Evolutionary conservation across 2,329 filamentous ascomycete genomes (phyloP), one percentile per base, ranked within the genome.

Genomic region (Trichophyton mentagrophytes): DNA sequence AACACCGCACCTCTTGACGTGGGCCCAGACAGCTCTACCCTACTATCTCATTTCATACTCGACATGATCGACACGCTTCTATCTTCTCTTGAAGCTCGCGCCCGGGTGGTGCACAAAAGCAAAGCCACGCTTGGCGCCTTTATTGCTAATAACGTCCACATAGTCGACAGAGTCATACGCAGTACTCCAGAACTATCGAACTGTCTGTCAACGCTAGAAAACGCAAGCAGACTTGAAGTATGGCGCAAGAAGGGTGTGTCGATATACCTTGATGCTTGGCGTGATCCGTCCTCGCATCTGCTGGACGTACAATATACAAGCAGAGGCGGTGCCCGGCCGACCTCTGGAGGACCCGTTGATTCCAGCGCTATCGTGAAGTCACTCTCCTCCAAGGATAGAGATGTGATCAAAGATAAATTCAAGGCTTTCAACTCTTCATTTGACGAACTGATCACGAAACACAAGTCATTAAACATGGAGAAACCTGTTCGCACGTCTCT

Each of bases 361-460:
- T 93, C 89, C 1, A 85, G 85, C 15, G 87, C 87, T 0, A 88
- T 96, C 61, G 80, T 97, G 62, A 96, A 95, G 73, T 83, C 83
- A 0, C 78, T 97, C 2, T 85, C 83, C 53, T 90, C 86, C 68
- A 96, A 96, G 72, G 93, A 99, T 70, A 95, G 92, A 73, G 93
- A 99, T 71, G 86, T 85, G 61, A 95, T 97, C 75, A 99, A 99
- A 75, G 85, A 90, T 73, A 97, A 97, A 74, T 99, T 96, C 74
- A 85, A 88, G 67, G 84, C 85, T 47, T 99, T 99, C 79, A 99
- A 99, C 72, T 78, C 82, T 7, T 85, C 82, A 51, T 99, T 99
- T 70, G 93, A 99, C 65, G 91, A 95, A 33, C 82, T 96, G 73
- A 85, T 96, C 5, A 75, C 81, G 36, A 85, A 85, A 62, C 92